Conservation (phyloP, 352 stramenopile species). For the Globisporangium cystogenes region DNA sequence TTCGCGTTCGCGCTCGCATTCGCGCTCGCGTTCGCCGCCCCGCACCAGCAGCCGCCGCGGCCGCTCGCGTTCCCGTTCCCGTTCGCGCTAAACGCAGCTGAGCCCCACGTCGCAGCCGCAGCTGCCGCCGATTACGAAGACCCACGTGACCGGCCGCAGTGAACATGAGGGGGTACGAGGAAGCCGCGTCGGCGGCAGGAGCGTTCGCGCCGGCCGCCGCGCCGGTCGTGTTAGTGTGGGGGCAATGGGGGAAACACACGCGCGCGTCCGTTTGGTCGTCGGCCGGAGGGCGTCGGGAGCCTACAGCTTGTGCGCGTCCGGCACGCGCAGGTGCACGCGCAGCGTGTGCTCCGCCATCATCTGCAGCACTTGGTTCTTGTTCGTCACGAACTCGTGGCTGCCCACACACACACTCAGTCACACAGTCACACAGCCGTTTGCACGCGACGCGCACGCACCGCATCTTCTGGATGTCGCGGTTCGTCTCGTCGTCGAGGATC, state of each 20-base stretch:
- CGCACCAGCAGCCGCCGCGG: constrained; percentile 13
- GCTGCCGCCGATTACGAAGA: too few species aligned
- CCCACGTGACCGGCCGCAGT: too few species aligned
- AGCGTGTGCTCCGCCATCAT: constrained; percentile 74
- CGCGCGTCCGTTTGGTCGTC: too few species aligned
- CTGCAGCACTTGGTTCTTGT: constrained; percentile 63
- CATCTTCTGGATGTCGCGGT: constrained; percentile 80
- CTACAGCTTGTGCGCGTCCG: constrained; percentile 60
- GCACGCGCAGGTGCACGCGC: constrained; percentile 60
- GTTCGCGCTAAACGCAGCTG: constrained; percentile 4
- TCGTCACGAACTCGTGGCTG: constrained; percentile 56
- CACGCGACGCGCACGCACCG: constrained; percentile 22
- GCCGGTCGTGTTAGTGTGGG: too few species aligned
- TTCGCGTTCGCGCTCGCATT: constrained; percentile 30
- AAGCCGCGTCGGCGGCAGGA: too few species aligned
- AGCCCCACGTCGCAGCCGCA: too few species aligned
- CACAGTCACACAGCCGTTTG: neutral
- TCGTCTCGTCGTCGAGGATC: constrained; percentile 72
- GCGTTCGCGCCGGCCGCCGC: too few species aligned
- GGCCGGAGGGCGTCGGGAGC: neutral
- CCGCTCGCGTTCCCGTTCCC: constrained; percentile 25
- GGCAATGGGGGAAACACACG: too few species aligned
- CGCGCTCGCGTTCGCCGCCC: constrained; percentile 20
- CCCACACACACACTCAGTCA: neutral
- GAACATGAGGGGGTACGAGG: too few species aligned